Base-by-base conservation (phyloP, 2,329 filamentous ascomycete genomes). In the Penicillium capsulatum region DNA sequence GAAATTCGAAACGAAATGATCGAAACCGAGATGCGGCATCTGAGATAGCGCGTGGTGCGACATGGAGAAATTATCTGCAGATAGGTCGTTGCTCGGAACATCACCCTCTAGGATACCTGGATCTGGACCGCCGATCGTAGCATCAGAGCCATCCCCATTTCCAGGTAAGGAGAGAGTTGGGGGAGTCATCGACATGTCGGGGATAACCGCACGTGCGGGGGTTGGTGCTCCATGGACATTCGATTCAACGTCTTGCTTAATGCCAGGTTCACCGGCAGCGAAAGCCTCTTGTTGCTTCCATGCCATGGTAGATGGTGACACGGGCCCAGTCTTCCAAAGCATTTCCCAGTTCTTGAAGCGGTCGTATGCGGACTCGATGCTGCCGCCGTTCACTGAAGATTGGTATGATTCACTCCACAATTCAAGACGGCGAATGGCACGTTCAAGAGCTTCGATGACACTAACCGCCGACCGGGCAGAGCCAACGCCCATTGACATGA, bases 331-430 rank as follows among this genome's bases (percentile, higher is more conserved):
- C 42, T 68, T 72, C 64, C 71, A 73, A 2, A 73, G 58, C 59
- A 72, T 72, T 44, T 74, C 71, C 71, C 71, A 74, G 29, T 69
- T 72, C 45, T 74, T 74, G 50, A 74, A 75, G 1, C 70, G 62
- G 34, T 72, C 71, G 31, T 75, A 75, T 16, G 72, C 71, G 3
- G 72, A 73, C 42, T 73, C 72, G n/a, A 61, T 47, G 3, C 51
- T 51, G 1, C 65, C 63, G 3, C 60, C 48, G 15, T 55, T 60
- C 14, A 44, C 57, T 20, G 56, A 50, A 3, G 54, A 49, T 32
- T 64, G 49, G 6, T 55, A 61, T 3, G 51, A 55, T 29, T 67
- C 60, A 31, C 63, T 65, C 36, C 67, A 71, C 14, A 68, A 59
- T 33, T 74, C 70, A 3, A 75, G 62, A 14, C 72, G 65, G 19